A percentile compares a stretch with the other conserved stretches of the same genome.
These are phyloP conservation scores for Podila epicladia DNA, from an alignment of 192 early-diverging fungal genomes.

Conservation along the genomic window DNA sequence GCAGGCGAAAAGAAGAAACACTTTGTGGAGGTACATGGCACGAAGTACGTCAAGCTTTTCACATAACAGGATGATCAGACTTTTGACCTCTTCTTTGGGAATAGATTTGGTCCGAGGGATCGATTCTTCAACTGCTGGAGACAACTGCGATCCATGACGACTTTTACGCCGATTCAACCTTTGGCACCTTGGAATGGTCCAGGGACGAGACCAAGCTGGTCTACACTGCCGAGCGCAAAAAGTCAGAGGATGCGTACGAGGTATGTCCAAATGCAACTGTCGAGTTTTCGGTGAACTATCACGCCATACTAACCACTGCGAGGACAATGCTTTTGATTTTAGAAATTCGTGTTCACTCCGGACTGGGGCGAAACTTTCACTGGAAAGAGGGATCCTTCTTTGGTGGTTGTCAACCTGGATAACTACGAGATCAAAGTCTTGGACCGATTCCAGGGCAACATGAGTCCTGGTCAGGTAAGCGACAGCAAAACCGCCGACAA, in stretches of 20 bases:
- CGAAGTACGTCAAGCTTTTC: neutral
- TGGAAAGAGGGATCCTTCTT: conserved; percentile 64
- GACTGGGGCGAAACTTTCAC: conserved; percentile 80
- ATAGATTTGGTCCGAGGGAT: conserved; percentile 63
- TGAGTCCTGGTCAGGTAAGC: conserved; percentile 51
- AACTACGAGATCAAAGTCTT: conserved; percentile 47
- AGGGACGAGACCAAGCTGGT: conserved; percentile 60
- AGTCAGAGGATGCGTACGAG: conserved; percentile 54
- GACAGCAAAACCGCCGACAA: neutral
- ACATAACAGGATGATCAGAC: too few relatives aligned
- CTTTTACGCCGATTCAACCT: conserved; percentile 75
- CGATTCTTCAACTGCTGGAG: conserved; percentile 64
- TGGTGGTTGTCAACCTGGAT: conserved; percentile 64
- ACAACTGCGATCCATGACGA: conserved; percentile 74
- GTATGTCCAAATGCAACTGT: neutral
- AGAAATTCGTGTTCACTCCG: conserved; percentile 60
- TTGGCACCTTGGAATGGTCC: conserved; percentile 74
- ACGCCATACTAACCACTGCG: neutral
- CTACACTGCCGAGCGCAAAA: conserved; percentile 79
- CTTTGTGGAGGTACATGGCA: conserved; percentile 62
- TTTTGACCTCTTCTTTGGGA: neutral
- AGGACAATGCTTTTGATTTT: neutral
- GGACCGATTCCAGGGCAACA: conserved; percentile 40
- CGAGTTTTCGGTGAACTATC: neutral
- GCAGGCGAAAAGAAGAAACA: conserved; percentile 57